Base-by-base conservation (phyloP, 176 grass and related monocot species). In the Chrysopogon serrulatus region DNA sequence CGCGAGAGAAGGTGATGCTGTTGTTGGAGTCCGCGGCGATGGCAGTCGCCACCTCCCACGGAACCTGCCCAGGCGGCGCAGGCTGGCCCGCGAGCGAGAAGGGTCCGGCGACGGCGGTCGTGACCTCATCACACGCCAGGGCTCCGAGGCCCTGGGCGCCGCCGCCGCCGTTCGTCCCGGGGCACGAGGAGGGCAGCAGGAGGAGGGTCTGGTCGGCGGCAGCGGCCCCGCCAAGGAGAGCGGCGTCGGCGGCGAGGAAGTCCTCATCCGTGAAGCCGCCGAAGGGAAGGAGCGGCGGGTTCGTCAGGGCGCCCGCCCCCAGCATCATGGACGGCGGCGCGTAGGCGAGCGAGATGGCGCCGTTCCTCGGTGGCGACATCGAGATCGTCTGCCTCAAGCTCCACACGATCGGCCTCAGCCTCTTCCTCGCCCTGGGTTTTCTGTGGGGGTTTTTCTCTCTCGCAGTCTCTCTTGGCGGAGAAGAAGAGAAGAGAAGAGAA, bases 341-440 rank as follows among this genome's bases (percentile, higher is more conserved):
- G 78, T 81, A 74, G 35, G 62, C 41, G 33, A 80, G 63, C 37
- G 92, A 85, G 53, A 82, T 19, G 41, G 68, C 54, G 72, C 72
- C 80, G 82, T 77, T 88, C 64, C 86, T 91, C 41, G 92, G 78
- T 77, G 88, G 91, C 37, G 83, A 88, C 88, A 94, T 91, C 21
- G n/a, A n/a, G n/a, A n/a, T n/a, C n/a, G n/a, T n/a, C n/a, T n/a
- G n/a, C n/a, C n/a, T n/a, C n/a, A n/a, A n/a, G n/a, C n/a, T n/a
- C n/a, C n/a, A n/a, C 31, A 0, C 31, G 28, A 48, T 30, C 60
- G 2, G 24, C n/a, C 47, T 59, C 65, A 18, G 17, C 4, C 24
- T 13, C 41, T 2, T 34, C 40, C 23, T 36, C 24, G 0, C 14
- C 54, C 3, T 13, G 27, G 33, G 33, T 9, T 80, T 49, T 19